phyloP scores from a whole-genome alignment of 345 rosid species.

The Hypericum androsaemum region DNA sequence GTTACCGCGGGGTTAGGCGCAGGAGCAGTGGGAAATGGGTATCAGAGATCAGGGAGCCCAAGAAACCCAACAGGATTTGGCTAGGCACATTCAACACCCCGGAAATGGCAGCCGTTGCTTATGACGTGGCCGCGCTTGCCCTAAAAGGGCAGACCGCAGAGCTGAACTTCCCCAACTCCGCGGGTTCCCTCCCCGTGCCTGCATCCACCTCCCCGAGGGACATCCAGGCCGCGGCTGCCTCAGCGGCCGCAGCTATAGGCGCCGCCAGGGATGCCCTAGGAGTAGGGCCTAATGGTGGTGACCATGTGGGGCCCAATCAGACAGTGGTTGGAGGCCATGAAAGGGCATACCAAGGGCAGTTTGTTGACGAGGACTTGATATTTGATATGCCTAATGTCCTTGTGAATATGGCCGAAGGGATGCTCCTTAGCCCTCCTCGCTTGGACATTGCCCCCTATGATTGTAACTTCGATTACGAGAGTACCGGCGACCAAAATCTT shows the following conservation, averaged over 20 bases:
- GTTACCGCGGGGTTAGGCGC: conserved; percentile 60
- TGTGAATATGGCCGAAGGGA: conserved; percentile 90
- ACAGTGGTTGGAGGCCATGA: conserved; percentile 4
- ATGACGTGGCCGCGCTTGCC: conserved; percentile 87
- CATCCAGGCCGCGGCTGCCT: conserved; percentile 81
- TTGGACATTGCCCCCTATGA: conserved; percentile 23
- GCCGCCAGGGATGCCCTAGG: conserved; percentile 73
- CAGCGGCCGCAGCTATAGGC: conserved; percentile 80
- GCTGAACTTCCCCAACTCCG: conserved; percentile 79
- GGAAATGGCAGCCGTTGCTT: conserved; percentile 92
- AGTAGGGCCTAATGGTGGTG: not conserved
- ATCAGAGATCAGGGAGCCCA: conserved; percentile 80
- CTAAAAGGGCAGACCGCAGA: conserved; percentile 70
- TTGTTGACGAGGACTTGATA: conserved; percentile 80
- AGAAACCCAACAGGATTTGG: conserved; percentile 79
- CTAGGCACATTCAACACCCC: conserved; percentile 80
- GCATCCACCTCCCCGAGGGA: conserved; percentile 62
- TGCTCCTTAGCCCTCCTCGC: conserved; percentile 98
- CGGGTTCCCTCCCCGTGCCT: conserved; percentile 67
- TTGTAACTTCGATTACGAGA: not conserved
- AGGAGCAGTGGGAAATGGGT: conserved; percentile 83
- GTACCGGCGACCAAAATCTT: conserved; percentile 36
- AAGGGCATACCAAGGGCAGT: conserved; percentile 16
- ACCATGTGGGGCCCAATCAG: not conserved
- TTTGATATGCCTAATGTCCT: conserved; percentile 85